These are phyloP conservation scores for Fusarium camptoceras DNA, from an alignment of 2,329 filamentous ascomycete species.

Conservation along the genomic window DNA sequence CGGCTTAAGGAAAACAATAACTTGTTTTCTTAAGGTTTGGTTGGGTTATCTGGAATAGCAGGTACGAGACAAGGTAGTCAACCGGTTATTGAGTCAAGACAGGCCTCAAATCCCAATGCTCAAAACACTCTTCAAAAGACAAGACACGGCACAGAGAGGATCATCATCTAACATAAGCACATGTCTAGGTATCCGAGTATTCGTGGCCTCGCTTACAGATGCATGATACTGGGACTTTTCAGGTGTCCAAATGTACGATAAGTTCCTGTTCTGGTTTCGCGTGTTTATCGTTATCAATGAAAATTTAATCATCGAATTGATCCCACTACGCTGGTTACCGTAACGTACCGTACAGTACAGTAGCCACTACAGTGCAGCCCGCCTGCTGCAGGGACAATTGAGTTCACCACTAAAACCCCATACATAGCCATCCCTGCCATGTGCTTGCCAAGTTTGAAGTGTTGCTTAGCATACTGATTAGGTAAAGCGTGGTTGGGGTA, in stretches of 20 bases:
- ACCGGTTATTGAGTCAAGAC: neutral
- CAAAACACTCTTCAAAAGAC: neutral
- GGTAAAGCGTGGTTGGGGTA: slow-evolving; percentile 35
- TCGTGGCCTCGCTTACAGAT: neutral
- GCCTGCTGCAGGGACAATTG: slow-evolving; percentile 33
- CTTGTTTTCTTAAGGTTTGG: neutral
- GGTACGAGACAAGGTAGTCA: neutral
- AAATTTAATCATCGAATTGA: neutral
- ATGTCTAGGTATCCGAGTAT: neutral
- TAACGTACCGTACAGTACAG: neutral
- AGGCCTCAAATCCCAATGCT: neutral
- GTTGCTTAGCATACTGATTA: slow-evolving; percentile 38
- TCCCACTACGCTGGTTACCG: neutral
- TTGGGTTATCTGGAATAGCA: neutral
- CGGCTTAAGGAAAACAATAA: neutral
- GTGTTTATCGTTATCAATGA: slow-evolving; percentile 3
- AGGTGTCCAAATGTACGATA: slow-evolving; percentile 22
- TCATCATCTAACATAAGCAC: neutral
- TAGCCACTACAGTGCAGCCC: neutral
- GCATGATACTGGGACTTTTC: neutral
- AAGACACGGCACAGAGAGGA: neutral
- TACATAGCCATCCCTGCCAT: slow-evolving; percentile 23
- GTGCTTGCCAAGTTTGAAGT: slow-evolving; percentile 39
- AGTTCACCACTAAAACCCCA: slow-evolving; percentile 24
- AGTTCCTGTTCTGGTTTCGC: slow-evolving; percentile 33